Evolutionary conservation across 176 grass and related monocot genomes (phyloP).

Genomic region (Urochloa ruziziensis): DNA sequence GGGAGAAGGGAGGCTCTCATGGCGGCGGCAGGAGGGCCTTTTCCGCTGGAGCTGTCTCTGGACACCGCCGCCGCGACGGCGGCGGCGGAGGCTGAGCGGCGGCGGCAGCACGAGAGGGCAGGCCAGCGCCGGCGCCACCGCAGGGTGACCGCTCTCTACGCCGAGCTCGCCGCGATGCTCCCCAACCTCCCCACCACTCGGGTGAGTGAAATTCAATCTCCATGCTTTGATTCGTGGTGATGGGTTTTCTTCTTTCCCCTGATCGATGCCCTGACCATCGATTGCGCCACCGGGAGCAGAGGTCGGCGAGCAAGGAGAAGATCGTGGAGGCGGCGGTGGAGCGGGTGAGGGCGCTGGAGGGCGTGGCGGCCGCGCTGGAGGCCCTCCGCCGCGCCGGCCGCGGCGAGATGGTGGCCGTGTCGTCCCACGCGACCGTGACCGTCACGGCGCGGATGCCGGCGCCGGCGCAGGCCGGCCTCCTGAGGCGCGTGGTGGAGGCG

Average conservation of each 20-base stretch:
- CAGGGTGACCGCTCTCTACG: background rate
- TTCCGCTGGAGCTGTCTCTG: background rate
- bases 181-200: background rate
- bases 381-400: too few species aligned
- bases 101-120: background rate
- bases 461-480: background rate
- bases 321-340: constrained; percentile 26
- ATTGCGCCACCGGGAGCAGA: too few species aligned
- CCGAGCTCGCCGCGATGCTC: constrained; percentile 28
- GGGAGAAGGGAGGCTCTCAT: too few species aligned
- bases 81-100: background rate
- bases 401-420: background rate
- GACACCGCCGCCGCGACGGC: background rate
- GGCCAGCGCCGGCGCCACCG: background rate
- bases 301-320: background rate
- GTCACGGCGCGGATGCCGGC: background rate
- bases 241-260: too few species aligned
- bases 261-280: background rate
- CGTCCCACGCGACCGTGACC: background rate
- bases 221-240: too few species aligned
- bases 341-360: constrained; percentile 34
- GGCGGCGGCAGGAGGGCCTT: background rate
- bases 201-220: too few species aligned
- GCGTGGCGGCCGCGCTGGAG: constrained; percentile 27
- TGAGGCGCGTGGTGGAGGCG: constrained; percentile 22